Conservation (phyloP, 176 grass and related monocot species). For the barley (Hordeum vulgare) region MorexV3_pseudomolecules_assembly NC_058519.1:115504629-115505128, state of each 20-base stretch:
- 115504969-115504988: too few relatives aligned
- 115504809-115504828: background rate
- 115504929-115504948: too few relatives aligned
- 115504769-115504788: conserved; percentile 25
- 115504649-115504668: conserved; percentile 41
- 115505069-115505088: background rate
- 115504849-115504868: conserved; percentile 10
- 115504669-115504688: conserved; percentile 41
- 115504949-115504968: background rate
- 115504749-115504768: conserved; percentile 62
- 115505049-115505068: background rate
- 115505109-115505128: background rate
- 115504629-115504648: conserved; percentile 43
- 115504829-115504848: background rate
- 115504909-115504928: background rate
- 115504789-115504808: too few relatives aligned
- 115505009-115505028: too few relatives aligned
- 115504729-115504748: conserved; percentile 40
- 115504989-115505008: too few relatives aligned
- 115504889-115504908: background rate
- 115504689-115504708: conserved; percentile 38
- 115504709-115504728: conserved; percentile 36
- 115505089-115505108: background rate
- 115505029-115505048: background rate
- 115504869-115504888: background rate